A percentile compares a stretch with the other conserved stretches of the same genome.
phyloP scores from a whole-genome alignment of 2,329 filamentous ascomycete genomes.

The Helotiales sp. region DNA sequence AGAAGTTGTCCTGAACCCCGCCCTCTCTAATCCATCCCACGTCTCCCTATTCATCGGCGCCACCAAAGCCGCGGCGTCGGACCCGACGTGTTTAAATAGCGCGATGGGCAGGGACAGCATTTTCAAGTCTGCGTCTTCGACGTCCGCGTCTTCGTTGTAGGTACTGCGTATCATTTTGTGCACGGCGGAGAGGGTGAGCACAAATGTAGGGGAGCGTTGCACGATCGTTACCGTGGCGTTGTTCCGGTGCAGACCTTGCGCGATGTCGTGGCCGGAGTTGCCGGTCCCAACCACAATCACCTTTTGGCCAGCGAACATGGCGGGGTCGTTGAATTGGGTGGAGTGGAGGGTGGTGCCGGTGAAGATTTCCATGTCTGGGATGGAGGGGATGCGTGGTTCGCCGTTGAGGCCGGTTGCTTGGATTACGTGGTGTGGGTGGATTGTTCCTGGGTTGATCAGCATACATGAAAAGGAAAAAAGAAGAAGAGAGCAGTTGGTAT shows the following conservation, averaged over 20 bases:
- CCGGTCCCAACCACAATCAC: constrained; percentile 69
- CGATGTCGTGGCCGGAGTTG: constrained; percentile 71
- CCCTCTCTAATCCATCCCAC: constrained; percentile 55
- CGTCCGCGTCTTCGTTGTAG: not conserved
- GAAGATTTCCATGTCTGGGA: constrained; percentile 57
- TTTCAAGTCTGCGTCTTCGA: constrained; percentile 65
- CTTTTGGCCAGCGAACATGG: constrained; percentile 53
- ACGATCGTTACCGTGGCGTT: constrained; percentile 72
- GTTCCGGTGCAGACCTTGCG: constrained; percentile 68
- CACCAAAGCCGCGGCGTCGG: constrained; percentile 48
- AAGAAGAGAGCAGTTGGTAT: not conserved
- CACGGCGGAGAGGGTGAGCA: not conserved
- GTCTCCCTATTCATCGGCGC: constrained; percentile 43
- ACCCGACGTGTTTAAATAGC: constrained; percentile 63
- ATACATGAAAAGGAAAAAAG: not conserved
- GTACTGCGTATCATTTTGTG: not conserved
- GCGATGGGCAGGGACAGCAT: constrained; percentile 60
- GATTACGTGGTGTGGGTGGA: constrained; percentile 55
- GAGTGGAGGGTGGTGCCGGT: constrained; percentile 66
- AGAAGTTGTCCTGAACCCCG: constrained; percentile 61
- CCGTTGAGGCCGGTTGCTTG: constrained; percentile 59
- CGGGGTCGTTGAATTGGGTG: constrained; percentile 52
- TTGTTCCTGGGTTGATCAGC: constrained; percentile 49
- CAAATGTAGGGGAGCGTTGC: constrained; percentile 52
- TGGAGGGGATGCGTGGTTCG: constrained; percentile 53